Base-by-base conservation (phyloP, 371 early-diverging fungal species). In the Rhizopus microsporus region DNA sequence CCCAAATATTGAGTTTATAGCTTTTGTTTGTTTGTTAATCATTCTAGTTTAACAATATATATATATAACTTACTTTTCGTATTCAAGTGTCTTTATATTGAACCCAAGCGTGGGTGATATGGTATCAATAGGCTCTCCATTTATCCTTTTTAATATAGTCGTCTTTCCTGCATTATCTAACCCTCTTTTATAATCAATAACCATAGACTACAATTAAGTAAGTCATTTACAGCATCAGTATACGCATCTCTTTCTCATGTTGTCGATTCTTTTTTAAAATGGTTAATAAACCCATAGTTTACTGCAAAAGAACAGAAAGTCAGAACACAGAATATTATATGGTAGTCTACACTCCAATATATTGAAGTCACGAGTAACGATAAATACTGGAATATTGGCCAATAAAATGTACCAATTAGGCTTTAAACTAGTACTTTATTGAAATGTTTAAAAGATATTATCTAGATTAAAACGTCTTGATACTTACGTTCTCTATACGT, bases 91-190 rank as follows among this genome's bases (percentile, higher is more conserved):
- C 56, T 93, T 91, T 64, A 98, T 97, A 67, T 95, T 94, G 67
- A 97, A 96, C 0, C 99, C 98, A 17, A 99, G 82, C 0, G 99
- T 99, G 9, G 99, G 99, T n/a, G 98, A 92, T 45, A 99, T 93
- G n/a, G 88, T 87, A 63, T 86, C 86, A 53, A 93, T 93, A 52
- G 88, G 86, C 62, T 95, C 93, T 31, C 95, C 95, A 71, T 93
- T 94, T 67, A 98, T 88, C 5, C 93, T 84, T 65, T 97, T 95
- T 34, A 99, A 77, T 58, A 99, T 94, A 16, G 99, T 98, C 0
- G 99, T 99, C 65, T 99, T 99, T 64, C 99, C 99, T 0, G 99
- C 98, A 83, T 99, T 99, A 79, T 99, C 99, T 13, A 98, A 84
- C 0, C 99, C 99, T 10, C 89, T 91, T 42, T 56, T 40, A n/a